Percentiles rank a stretch among this genome's conserved stretches.
These are phyloP conservation scores for Ophiobolus disseminans DNA, from an alignment of 2,329 filamentous ascomycete species.

Conservation along the genomic window DNA sequence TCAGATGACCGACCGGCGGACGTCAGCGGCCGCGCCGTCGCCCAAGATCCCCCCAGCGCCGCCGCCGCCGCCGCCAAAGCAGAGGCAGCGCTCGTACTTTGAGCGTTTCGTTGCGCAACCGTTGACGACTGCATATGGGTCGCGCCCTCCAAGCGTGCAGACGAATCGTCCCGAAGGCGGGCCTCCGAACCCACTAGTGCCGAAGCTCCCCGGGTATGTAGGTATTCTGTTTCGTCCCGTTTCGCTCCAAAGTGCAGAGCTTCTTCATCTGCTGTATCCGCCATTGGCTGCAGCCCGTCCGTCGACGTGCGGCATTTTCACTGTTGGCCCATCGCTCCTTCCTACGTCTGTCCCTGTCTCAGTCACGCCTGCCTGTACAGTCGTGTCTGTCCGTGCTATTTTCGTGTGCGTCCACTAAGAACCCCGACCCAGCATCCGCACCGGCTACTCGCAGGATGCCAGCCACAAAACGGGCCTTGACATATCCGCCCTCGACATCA, in stretches of 20 bases:
- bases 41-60: constrained; percentile 41
- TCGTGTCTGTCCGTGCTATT: constrained; percentile 3
- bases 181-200: constrained; percentile 46
- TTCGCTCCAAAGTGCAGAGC: background rate
- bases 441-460: constrained; percentile 61
- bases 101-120: constrained; percentile 63
- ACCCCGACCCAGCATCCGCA: constrained; percentile 46
- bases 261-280: background rate
- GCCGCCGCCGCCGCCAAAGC: constrained; percentile 45
- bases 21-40: constrained; percentile 18
- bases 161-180: constrained; percentile 49
- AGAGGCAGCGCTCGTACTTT: constrained; percentile 46
- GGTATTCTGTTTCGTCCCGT: background rate
- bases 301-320: background rate
- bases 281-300: background rate
- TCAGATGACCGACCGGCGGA: constrained; percentile 15
- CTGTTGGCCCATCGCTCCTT: background rate
- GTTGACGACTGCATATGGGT: constrained; percentile 58
- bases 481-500: constrained; percentile 69
- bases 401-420: constrained; percentile 16
- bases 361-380: constrained; percentile 3
- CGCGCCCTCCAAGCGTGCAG: constrained; percentile 61
- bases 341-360: background rate
- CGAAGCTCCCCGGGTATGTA: constrained; percentile 47
- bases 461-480: constrained; percentile 70